Evolutionary conservation across 371 early-diverging fungal genomes (phyloP).

Genomic region (Mucor indicus): DNA sequence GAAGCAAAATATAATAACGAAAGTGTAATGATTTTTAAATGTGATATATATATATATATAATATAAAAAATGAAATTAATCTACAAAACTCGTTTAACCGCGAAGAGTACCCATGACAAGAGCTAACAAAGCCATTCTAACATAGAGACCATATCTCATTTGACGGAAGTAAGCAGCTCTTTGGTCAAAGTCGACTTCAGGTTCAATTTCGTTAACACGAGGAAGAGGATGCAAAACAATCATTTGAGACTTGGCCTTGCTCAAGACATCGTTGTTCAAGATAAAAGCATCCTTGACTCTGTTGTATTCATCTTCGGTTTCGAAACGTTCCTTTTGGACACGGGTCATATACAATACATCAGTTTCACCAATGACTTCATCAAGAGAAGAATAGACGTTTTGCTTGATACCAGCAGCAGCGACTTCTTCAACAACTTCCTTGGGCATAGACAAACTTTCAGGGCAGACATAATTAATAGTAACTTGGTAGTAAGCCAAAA

Average conservation of each 20-base stretch:
- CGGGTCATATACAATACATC: slow-evolving; percentile 98
- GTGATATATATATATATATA: neutral
- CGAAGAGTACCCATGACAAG: slow-evolving; percentile 64
- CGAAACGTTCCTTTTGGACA: slow-evolving; percentile 95
- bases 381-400: slow-evolving; percentile 69
- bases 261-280: slow-evolving; percentile 82
- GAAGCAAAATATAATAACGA: too few relatives aligned
- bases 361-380: slow-evolving; percentile 77
- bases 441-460: slow-evolving; percentile 80
- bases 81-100: too few relatives aligned
- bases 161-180: slow-evolving; percentile 97
- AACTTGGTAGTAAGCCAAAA: slow-evolving; percentile 89
- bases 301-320: slow-evolving; percentile 75
- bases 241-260: slow-evolving; percentile 91
- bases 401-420: slow-evolving; percentile 65
- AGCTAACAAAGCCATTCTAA: slow-evolving; percentile 95
- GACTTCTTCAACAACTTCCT: slow-evolving; percentile 77
- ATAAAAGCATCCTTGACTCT: slow-evolving; percentile 75
- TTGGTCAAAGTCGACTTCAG: slow-evolving; percentile 95
- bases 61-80: neutral
- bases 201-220: slow-evolving; percentile 92
- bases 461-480: slow-evolving; percentile 94
- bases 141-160: slow-evolving; percentile 96
- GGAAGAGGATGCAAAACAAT: slow-evolving; percentile 98
- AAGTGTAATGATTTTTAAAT: too few relatives aligned